Conservation (phyloP, 192 early-diverging fungal species). For the Gonapodya sp. region DNA sequence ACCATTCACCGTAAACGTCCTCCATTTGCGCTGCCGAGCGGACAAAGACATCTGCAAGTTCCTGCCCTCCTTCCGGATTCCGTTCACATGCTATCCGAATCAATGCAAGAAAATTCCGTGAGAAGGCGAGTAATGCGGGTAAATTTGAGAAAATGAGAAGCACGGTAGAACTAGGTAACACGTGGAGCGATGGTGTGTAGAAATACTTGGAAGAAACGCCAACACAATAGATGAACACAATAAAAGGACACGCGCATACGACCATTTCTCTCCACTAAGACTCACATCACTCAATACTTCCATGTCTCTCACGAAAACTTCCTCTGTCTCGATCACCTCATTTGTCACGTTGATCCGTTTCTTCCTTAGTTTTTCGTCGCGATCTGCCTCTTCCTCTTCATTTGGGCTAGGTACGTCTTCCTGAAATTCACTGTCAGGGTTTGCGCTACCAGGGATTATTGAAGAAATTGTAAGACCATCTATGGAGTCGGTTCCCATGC, state of each 20-base stretch:
- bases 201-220: background rate
- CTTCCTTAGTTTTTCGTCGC: background rate
- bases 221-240: background rate
- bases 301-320: background rate
- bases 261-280: background rate
- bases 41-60: background rate
- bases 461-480: no score
- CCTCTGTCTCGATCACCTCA: background rate
- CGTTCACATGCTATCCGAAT: background rate
- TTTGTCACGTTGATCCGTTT: slow-evolving; percentile 3
- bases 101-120: background rate
- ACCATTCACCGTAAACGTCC: background rate
- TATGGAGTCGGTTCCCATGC: background rate
- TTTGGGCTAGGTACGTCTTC: background rate
- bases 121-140: background rate
- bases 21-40: background rate
- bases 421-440: no score
- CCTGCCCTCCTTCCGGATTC: background rate
- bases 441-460: no score
- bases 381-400: background rate
- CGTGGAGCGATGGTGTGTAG: background rate
- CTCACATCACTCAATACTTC: background rate
- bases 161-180: background rate
- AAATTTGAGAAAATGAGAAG: background rate
- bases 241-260: background rate